Base-by-base conservation (phyloP, 768 basidiomycete species). In the Tulasnella sp. region DNA sequence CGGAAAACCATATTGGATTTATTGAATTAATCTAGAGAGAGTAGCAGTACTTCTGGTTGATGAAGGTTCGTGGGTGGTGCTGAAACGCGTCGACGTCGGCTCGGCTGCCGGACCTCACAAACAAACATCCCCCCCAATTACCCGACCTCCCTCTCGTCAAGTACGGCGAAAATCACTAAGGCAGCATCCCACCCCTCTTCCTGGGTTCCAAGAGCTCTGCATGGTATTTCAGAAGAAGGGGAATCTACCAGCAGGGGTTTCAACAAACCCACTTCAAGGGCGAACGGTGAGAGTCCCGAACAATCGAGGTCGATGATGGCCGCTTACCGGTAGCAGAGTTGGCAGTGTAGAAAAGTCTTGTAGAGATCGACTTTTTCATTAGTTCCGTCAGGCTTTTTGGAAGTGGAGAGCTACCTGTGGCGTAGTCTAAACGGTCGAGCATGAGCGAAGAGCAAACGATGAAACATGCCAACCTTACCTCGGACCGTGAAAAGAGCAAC, bases 161-260 rank as follows among this genome's bases (percentile, higher is more conserved):
- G 16, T 10, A 42, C 73, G 7, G 73, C 31, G 38, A 74, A 74
- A 27, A 74, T 52, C 34, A 77, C 36, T 34, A 77, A 56, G 8
- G 76, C 76, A 40, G 39, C 48, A 31, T 39, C 39, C 52, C 56
- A 77, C n/a, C 40, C 56, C 5, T 46, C 76, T 18, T 77, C 56
- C 39, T 62, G 39, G 44, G 56, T 77, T 9, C 56, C 56, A n/a
- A 77, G n/a, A 62, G 76, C 76, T 62, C 76, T 39, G 76, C 76
- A 77, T 2, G 76, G 76, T 36, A 77, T 24, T 24, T 31, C 58
- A 44, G 52, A 39, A 8, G 24, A 12, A 8, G 76, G 52, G 1
- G 36, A 39, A 62, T 42, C 38, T 14, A 16, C 73, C 39, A 74
- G 27, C 21, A 27, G 5, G 38, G n/a, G 18, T 8, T 24, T 36